phyloP scores from a whole-genome alignment of 805 yeast genomes.

The Teunomyces tritomae region DNA sequence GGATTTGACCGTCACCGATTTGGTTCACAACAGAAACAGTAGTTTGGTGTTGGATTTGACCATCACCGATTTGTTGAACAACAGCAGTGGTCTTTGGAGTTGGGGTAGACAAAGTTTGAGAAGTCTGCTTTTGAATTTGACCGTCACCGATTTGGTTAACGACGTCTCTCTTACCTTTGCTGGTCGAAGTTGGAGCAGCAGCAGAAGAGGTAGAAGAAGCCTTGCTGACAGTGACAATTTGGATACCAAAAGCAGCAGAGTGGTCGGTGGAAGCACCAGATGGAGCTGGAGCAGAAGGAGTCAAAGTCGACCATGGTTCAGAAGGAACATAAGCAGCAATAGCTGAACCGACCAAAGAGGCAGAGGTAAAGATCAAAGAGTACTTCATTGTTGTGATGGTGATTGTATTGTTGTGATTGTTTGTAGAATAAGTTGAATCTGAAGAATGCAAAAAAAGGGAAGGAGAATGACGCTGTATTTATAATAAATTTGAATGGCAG shows the following conservation, averaged over 20 bases:
- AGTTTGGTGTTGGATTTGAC: conserved; percentile 48
- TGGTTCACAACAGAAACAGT: conserved; percentile 20
- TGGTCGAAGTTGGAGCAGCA: conserved; percentile 19
- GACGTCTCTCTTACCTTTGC: conserved; percentile 17
- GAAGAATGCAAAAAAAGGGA: background rate
- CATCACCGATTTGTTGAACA: conserved; percentile 45
- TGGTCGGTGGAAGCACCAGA: conserved; percentile 47
- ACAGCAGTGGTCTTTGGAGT: conserved; percentile 33
- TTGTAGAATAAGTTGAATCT: background rate
- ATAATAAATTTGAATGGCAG: background rate
- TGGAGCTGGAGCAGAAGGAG: conserved; percentile 27
- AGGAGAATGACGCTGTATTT: background rate
- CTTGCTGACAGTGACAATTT: conserved; percentile 51
- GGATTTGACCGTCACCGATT: conserved; percentile 26
- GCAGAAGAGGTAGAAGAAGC: conserved; percentile 27
- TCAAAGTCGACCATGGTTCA: conserved; percentile 29
- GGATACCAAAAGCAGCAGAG: conserved; percentile 63
- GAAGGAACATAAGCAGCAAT: conserved; percentile 47
- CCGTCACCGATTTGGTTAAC: conserved; percentile 48
- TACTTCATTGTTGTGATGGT: conserved; percentile 16
- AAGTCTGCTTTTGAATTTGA: conserved; percentile 50
- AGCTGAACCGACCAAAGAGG: conserved; percentile 47
- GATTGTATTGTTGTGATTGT: conserved; percentile 1
- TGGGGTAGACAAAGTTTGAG: conserved; percentile 44
- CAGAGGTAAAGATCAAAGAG: conserved; percentile 17